Conservation (phyloP, 345 rosid species). For the Pugionium cornutum region DNA sequence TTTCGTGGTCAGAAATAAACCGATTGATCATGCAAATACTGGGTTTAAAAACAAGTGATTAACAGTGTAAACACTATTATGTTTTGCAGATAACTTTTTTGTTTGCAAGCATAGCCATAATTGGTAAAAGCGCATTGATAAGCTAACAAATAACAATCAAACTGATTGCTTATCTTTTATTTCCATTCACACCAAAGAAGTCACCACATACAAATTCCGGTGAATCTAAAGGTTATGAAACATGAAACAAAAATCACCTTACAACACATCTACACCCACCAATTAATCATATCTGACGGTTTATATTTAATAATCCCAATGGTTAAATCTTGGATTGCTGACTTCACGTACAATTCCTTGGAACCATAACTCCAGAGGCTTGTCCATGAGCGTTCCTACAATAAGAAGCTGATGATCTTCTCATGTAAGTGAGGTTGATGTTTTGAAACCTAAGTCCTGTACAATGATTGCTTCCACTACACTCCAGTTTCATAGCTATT, state of each 20-base stretch:
- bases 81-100: no score
- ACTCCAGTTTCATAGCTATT: constrained; percentile 57
- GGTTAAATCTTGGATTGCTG: background rate
- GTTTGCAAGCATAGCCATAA: no score
- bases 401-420: constrained; percentile 47
- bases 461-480: constrained; percentile 62
- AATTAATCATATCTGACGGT: background rate
- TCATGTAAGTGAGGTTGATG: constrained; percentile 50
- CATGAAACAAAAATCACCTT: no score
- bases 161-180: background rate
- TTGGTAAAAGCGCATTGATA: background rate
- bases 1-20: background rate
- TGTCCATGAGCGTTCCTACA: constrained; percentile 62
- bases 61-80: no score
- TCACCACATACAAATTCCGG: background rate
- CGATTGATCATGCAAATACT: background rate
- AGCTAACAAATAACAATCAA: constrained; percentile 3
- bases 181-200: background rate
- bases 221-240: background rate
- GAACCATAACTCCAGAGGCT: constrained; percentile 43
- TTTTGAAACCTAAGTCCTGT: constrained; percentile 50
- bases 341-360: constrained; percentile 27
- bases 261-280: background rate
- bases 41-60: background rate
- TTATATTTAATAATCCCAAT: background rate